phyloP scores from a whole-genome alignment of 2,329 filamentous ascomycete species.

The Claviceps citrina region DNA sequence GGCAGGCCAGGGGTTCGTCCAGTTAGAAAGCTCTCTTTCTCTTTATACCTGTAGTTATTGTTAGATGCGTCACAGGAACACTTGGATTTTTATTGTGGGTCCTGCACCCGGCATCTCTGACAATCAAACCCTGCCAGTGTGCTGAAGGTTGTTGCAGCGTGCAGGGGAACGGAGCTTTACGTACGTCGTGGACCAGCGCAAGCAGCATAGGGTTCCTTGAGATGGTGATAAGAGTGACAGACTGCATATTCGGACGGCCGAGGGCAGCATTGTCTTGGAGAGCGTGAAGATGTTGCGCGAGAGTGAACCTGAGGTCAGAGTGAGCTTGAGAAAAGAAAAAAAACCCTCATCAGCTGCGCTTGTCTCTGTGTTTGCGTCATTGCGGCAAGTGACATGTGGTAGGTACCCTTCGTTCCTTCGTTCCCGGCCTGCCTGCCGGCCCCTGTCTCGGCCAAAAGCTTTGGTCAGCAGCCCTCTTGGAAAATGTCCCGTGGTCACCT shows the following conservation, averaged over 20 bases:
- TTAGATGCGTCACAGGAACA: constrained; percentile 2
- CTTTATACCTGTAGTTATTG: too few relatives aligned
- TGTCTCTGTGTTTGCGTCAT: not conserved
- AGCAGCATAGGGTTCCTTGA: not conserved
- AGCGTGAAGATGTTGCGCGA: not conserved
- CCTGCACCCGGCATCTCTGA: not conserved
- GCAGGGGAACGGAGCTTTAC: not conserved
- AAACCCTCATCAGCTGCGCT: too few relatives aligned
- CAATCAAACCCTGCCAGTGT: not conserved
- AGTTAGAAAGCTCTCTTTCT: too few relatives aligned
- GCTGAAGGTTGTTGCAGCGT: not conserved
- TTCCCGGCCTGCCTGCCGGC: constrained; percentile 1
- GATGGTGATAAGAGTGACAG: too few relatives aligned
- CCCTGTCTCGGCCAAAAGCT: constrained; percentile 7
- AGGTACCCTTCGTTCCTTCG: not conserved
- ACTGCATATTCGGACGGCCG: too few relatives aligned
- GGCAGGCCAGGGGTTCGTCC: not conserved
- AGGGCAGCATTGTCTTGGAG: not conserved
- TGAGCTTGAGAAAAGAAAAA: not conserved
- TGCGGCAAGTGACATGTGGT: not conserved
- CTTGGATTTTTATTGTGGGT: not conserved
- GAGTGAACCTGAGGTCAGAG: not conserved
- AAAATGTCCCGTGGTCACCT: constrained; percentile 6
- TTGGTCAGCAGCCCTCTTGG: constrained; percentile 5
- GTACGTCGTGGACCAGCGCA: not conserved